Base-by-base conservation (phyloP, 108 stramenopile genomes). In the Nitzschia palea region DNA sequence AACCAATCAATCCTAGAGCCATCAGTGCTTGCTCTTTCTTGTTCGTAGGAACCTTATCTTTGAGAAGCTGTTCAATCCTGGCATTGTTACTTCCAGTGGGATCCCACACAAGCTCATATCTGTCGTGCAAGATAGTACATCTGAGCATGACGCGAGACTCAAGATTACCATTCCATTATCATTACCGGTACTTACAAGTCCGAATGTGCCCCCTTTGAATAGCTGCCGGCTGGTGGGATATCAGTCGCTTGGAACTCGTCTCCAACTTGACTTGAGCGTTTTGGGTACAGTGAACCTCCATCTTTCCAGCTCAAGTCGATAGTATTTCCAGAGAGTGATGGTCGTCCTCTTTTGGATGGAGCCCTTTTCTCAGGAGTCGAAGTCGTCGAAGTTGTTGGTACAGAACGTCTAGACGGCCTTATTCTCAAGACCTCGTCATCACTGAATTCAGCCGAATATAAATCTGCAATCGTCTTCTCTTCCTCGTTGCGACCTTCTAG, bases 271-370 rank as follows among this genome's bases (percentile, higher is more conserved):
- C 87, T 88, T 5, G 74, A 43, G n/a, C 62, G 51, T 48, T 81
- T 85, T 45, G 82, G 82, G 62, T 66, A 91, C 55, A 80, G 45
- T 15, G 55, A 62, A 4, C 90, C 68, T 9, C 82, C 74, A 52
- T 84, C 65, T 61, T 90, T 90, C 89, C 89, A 90, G 33, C 82
- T 80, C 3, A 81, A 32, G 52, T 81, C 80, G 30, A 76, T 18
- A 8, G 44, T 33, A 25, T 44, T 29, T 12, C 33, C 45, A 8
- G 0, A 26, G 26, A 32, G 3, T 26, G 23, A 2, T n/a, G 40
- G 37, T 36, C 47, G 47, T 20, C 22, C 47, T 20, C 47, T 12
- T 20, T 48, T 48, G 18, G 9, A 20, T 10, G n/a, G 18, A 18
- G 22, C 22, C 8, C 4, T 18, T 10, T 10, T 4, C 47, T 48